Conservation (phyloP, 2,329 filamentous ascomycete genomes). For the Aspergillus sp. region DNA sequence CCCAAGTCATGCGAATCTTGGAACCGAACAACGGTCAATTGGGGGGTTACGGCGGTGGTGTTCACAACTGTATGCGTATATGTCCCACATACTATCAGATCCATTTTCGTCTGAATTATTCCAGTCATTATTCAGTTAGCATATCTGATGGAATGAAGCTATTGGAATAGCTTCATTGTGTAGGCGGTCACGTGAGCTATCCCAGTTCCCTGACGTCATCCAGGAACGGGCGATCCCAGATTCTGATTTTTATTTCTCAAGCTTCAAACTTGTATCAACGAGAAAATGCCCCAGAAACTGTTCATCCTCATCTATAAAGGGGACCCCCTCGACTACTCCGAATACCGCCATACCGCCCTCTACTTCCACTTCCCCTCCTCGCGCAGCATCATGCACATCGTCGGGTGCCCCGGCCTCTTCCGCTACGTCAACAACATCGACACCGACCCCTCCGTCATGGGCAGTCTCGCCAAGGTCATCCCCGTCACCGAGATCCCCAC, state of each 20-base stretch:
- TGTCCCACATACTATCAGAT: background rate
- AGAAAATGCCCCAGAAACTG: conserved; percentile 23
- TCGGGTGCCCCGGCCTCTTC: conserved; percentile 29
- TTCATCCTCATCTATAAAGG: conserved; percentile 29
- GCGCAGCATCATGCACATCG: conserved; percentile 24
- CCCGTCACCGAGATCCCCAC: conserved; percentile 15
- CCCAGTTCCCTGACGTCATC: too few relatives aligned
- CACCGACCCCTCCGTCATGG: conserved; percentile 13
- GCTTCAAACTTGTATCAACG: too few relatives aligned
- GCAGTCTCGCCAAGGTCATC: conserved; percentile 18
- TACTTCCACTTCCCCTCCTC: conserved; percentile 22
- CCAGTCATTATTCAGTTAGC: background rate
- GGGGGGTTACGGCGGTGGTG: too few relatives aligned
- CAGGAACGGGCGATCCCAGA: background rate
- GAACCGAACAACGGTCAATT: too few relatives aligned
- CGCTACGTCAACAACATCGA: conserved; percentile 19
- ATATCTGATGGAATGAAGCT: too few relatives aligned
- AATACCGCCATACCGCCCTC: conserved; percentile 33
- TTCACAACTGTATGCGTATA: too few relatives aligned
- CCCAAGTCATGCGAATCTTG: too few relatives aligned
- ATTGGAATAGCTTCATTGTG: too few relatives aligned
- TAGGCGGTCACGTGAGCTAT: too few relatives aligned
- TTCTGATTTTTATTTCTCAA: background rate
- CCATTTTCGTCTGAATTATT: background rate
- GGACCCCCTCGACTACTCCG: conserved; percentile 28